phyloP scores from a whole-genome alignment of 1,284 basidiomycete genomes.

The Fomes fomentarius region DNA sequence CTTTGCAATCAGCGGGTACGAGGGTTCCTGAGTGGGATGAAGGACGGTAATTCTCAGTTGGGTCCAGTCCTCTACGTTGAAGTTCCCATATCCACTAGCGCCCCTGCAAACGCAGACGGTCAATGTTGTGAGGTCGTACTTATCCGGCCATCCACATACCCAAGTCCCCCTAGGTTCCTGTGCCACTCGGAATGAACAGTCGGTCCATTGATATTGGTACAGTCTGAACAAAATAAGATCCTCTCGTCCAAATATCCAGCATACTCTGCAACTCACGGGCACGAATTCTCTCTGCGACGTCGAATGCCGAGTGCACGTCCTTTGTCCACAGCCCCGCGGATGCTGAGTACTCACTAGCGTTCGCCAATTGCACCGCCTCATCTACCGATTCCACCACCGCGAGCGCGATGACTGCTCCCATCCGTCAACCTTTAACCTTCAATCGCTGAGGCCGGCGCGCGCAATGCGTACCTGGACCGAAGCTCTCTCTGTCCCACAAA shows the following conservation, averaged over 20 bases:
- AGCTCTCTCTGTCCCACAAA: slow-evolving; percentile 59
- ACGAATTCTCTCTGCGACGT: slow-evolving; percentile 52
- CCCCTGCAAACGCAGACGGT: slow-evolving; percentile 44
- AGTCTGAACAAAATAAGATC: slow-evolving; percentile 36
- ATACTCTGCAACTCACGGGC: slow-evolving; percentile 39
- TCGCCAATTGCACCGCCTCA: slow-evolving; percentile 57
- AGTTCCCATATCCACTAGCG: slow-evolving; percentile 54
- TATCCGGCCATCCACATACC: slow-evolving; percentile 33
- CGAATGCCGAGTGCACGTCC: slow-evolving; percentile 48
- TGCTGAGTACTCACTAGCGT: slow-evolving; percentile 59
- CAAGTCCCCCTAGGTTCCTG: slow-evolving; percentile 32
- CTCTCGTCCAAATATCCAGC: background rate
- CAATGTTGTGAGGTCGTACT: too few relatives aligned
- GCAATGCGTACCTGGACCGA: slow-evolving; percentile 53
- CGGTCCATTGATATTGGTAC: slow-evolving; percentile 43
- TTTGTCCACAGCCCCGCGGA: slow-evolving; percentile 57
- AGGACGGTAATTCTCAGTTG: slow-evolving; percentile 45
- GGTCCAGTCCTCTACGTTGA: slow-evolving; percentile 55
- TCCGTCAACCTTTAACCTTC: too few relatives aligned
- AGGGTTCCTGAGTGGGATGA: slow-evolving; percentile 36
- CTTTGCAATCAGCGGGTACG: slow-evolving; percentile 5
- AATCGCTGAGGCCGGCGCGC: background rate
- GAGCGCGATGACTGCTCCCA: slow-evolving; percentile 45
- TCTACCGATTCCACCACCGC: slow-evolving; percentile 49
- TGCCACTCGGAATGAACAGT: slow-evolving; percentile 33